A percentile compares a stretch with the other conserved stretches of the same genome.
phyloP scores from a whole-genome alignment of 169 alveolate species.

The Eimeria zaria region DNA sequence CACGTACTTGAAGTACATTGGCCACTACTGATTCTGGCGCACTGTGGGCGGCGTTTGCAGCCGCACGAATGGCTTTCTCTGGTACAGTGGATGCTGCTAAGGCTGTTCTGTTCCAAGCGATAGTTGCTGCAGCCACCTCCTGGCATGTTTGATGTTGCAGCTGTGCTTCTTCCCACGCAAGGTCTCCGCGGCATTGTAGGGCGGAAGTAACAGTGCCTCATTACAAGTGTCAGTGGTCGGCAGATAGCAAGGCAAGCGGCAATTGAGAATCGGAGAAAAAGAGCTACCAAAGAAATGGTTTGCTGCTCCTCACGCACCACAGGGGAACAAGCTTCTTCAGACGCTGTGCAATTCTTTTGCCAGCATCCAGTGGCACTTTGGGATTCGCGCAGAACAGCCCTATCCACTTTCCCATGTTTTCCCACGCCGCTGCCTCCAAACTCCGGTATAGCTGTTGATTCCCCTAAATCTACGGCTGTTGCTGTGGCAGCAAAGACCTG shows the following conservation, averaged over 20 bases:
- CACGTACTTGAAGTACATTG: neutral
- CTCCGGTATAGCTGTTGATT: neutral
- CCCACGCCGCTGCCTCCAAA: neutral
- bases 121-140: slow-evolving; percentile 15
- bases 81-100: neutral
- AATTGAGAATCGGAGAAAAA: slow-evolving; percentile 27
- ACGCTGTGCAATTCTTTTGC: neutral
- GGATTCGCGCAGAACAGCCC: neutral
- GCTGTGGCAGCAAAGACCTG: slow-evolving; percentile 74
- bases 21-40: slow-evolving; percentile 6
- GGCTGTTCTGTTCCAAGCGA: neutral
- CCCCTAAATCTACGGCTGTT: slow-evolving; percentile 51
- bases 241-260: slow-evolving; percentile 53
- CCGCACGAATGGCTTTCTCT: neutral
- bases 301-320: slow-evolving; percentile 6
- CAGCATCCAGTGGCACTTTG: neutral
- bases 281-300: slow-evolving; percentile 21
- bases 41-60: neutral
- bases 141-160: neutral
- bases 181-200: neutral
- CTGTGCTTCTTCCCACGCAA: neutral
- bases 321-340: slow-evolving; percentile 2
- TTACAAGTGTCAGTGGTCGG: slow-evolving; percentile 29
- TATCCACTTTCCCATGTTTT: neutral
- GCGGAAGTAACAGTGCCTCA: slow-evolving; percentile 22